phyloP scores from a whole-genome alignment of 2,329 filamentous ascomycete species.

The Cytospora leucostoma region DNA sequence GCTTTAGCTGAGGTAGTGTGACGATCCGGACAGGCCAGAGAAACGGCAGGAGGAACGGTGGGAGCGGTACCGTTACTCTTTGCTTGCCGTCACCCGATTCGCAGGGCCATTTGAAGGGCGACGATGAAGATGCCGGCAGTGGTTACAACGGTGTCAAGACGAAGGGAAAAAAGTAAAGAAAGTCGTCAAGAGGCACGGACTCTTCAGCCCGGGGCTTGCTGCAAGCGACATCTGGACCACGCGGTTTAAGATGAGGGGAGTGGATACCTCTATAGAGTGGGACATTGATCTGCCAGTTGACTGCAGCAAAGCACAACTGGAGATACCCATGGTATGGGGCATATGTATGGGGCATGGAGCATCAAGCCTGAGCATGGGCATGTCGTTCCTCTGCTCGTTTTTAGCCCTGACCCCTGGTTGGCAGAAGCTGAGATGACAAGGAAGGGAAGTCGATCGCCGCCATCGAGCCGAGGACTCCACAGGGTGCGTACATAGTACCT shows the following conservation, averaged over 20 bases:
- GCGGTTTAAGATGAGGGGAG: conserved; percentile 19
- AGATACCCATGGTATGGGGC: neutral
- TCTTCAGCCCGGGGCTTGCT: neutral
- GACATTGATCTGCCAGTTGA: neutral
- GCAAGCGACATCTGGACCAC: conserved; percentile 6
- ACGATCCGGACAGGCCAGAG: conserved; percentile 9
- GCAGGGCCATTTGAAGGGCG: neutral
- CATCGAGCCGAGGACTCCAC: neutral
- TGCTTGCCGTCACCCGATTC: conserved; percentile 4
- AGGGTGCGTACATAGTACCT: neutral
- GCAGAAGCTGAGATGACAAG: neutral
- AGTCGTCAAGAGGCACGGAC: conserved; percentile 4
- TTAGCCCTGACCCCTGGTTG: neutral
- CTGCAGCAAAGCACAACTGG: conserved; percentile 8
- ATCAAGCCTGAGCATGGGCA: neutral
- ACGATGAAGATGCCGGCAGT: conserved; percentile 3
- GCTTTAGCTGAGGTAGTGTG: conserved; percentile 14
- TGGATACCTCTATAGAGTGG: conserved; percentile 16
- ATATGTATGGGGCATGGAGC: neutral
- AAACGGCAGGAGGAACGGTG: conserved; percentile 12
- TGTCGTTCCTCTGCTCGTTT: neutral
- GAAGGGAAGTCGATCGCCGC: conserved; percentile 3
- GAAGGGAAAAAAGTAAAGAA: neutral
- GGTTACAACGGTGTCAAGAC: neutral
- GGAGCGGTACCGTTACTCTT: conserved; percentile 1